Evolutionary conservation across 345 rosid species (phyloP).

Genomic region (rapeseed (Brassica napus)): Da-Ae NC_063446.1:3389001-3389500

Average conservation of each 20-base stretch:
- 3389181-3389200: constrained; percentile 74
- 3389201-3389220: neutral
- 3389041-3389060: neutral
- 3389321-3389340: constrained; percentile 68
- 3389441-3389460: constrained; percentile 69
- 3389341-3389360: constrained; percentile 83
- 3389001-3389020: constrained; percentile 71
- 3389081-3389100: constrained; percentile 51
- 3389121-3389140: constrained; percentile 96
- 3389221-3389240: neutral
- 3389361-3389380: constrained; percentile 81
- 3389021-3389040: constrained; percentile 31
- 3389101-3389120: constrained; percentile 76
- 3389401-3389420: constrained; percentile 81
- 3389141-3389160: constrained; percentile 92
- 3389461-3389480: constrained; percentile 69
- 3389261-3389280: neutral
- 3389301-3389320: constrained; percentile 85
- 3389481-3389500: constrained; percentile 57
- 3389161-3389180: constrained; percentile 85
- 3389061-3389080: neutral
- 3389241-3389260: neutral
- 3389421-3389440: constrained; percentile 81
- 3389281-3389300: constrained; percentile 67
- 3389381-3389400: constrained; percentile 77